Evolutionary conservation across 1,284 basidiomycete species (phyloP), one percentile per base, ranked within the genome.

Genomic region (Pisolithus thermaeus): DNA sequence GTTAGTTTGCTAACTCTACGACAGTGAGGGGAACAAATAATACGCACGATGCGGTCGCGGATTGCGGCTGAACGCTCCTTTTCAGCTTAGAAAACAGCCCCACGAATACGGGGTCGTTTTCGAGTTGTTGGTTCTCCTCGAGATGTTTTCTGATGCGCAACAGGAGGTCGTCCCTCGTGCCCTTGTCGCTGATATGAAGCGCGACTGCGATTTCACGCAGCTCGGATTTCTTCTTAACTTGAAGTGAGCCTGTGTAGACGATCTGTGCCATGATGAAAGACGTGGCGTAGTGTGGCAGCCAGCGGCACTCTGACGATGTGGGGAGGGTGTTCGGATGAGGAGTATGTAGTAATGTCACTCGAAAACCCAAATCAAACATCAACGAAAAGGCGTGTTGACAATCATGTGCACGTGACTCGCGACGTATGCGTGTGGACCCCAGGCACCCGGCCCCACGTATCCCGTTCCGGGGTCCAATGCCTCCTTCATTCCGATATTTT

Each of bases 131-230:
- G 59, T 83, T 70, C 35, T 63, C 59, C 44, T 82, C 80, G 18
- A 84, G 73, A 54, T 83, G 73, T 51, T 70, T 75, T 59, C 79
- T 83, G 57, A 85, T 82, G 52, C 82, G 71, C 20, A 61, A 61
- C 47, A 78, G 74, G 8, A 85, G 55, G 3, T 82, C 81, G 27
- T 85, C 81, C 54, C 77, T 81, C 3, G 80, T 84, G 27, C 83
- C 83, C 35, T 67, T 52, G 49, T 78, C 74, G 48, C 71, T 73
- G 48, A 84, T 62, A 0, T 61, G 59, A 20, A 85, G 74, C 7
- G 78, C 78, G 5, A 54, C 9, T 1, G 83, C 79, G 30, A 85
- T 78, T 51, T 77, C 74, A 56, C 76, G 80, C 3, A 85, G 73
- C 22, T 84, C 83, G 7, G 69, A 71, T 63, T 84, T 84, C 67